These are phyloP conservation scores for Leccinum fuscescens DNA, from an alignment of 1,284 basidiomycete species.

Conservation along the genomic window DNA sequence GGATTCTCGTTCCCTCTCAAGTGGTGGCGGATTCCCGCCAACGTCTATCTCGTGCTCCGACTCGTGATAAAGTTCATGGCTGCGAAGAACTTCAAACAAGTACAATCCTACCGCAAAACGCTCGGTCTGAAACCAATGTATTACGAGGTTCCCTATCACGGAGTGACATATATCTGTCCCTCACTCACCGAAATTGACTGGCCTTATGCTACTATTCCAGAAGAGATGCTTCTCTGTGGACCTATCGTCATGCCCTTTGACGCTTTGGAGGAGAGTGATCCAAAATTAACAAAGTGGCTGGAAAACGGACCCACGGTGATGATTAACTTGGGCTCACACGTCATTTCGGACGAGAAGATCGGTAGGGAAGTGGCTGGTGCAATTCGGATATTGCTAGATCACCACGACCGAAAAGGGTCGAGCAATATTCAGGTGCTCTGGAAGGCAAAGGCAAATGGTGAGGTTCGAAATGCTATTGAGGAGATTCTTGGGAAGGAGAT, in stretches of 20 bases:
- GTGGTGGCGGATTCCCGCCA: conserved; percentile 12
- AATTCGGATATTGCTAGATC: conserved; percentile 7
- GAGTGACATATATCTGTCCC: conserved; percentile 6
- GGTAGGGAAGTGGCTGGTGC: conserved; percentile 5
- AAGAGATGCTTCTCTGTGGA: conserved; percentile 2
- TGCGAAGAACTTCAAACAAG: neutral
- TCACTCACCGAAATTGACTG: conserved; percentile 3
- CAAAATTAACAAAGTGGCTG: conserved; percentile 8
- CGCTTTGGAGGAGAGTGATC: conserved; percentile 10
- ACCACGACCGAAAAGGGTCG: neutral
- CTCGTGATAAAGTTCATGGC: neutral
- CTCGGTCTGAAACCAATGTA: neutral
- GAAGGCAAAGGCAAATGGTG: conserved; percentile 1
- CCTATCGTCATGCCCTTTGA: conserved; percentile 15
- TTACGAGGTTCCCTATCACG: neutral
- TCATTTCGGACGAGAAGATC: neutral
- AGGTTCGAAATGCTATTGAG: neutral
- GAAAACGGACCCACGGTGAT: conserved; percentile 12
- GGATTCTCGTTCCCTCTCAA: conserved; percentile 9
- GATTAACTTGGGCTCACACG: conserved; percentile 6
- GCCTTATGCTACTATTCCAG: neutral
- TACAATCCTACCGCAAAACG: neutral
- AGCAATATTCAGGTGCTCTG: conserved; percentile 6
- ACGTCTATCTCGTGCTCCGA: conserved; percentile 9
- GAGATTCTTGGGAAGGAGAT: neutral